These are phyloP conservation scores for Coniophora puteana DNA, from an alignment of 1,284 basidiomycete species.

Conservation along the genomic window DNA sequence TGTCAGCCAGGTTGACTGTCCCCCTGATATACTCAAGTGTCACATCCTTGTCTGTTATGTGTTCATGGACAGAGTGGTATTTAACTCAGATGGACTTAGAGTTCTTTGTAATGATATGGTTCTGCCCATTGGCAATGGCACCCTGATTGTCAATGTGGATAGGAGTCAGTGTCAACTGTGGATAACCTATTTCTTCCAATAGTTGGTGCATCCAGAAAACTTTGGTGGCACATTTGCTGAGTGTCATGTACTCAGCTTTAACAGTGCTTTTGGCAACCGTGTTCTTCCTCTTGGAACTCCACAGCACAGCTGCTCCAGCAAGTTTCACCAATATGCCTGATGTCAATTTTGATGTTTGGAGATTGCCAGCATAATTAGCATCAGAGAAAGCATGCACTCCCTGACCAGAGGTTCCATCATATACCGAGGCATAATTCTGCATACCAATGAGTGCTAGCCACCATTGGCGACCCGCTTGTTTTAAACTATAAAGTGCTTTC, in stretches of 20 bases:
- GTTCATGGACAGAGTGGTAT: no score
- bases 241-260: slow-evolving; percentile 6
- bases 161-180: background rate
- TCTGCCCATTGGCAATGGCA: slow-evolving; percentile 14
- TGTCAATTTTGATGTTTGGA: no score
- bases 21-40: no score
- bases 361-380: slow-evolving; percentile 23
- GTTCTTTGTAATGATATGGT: slow-evolving; percentile 13
- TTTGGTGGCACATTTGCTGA: background rate
- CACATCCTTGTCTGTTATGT: no score
- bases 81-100: no score
- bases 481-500: slow-evolving; percentile 21
- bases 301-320: slow-evolving; percentile 1
- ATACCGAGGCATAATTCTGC: slow-evolving; percentile 16
- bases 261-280: slow-evolving; percentile 2
- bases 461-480: slow-evolving; percentile 28
- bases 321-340: no score
- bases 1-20: no score
- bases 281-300: slow-evolving; percentile 1
- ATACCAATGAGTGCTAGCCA: slow-evolving; percentile 22
- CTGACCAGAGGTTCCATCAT: slow-evolving; percentile 11
- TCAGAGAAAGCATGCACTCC: slow-evolving; percentile 20
- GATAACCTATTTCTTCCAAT: background rate
- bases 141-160: slow-evolving; percentile 5
- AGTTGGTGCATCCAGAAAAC: slow-evolving; percentile 2